Conservation (phyloP, 2,329 filamentous ascomycete species). For the Beauveria scarabaeidicola region DNA sequence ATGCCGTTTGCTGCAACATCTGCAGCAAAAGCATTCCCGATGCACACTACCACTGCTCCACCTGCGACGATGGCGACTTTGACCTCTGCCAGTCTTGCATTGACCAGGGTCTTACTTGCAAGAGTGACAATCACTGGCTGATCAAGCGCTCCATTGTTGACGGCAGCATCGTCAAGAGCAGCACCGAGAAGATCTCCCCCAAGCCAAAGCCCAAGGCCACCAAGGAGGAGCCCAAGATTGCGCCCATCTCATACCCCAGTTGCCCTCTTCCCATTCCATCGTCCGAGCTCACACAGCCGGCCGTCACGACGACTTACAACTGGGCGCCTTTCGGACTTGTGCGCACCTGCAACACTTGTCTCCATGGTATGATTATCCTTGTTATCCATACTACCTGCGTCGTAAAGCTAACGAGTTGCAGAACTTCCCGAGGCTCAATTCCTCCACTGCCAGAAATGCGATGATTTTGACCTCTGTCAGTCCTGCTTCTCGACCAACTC, state of each 20-base stretch:
- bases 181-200: slow-evolving; percentile 68
- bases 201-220: slow-evolving; percentile 29
- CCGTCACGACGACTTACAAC: background rate
- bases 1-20: slow-evolving; percentile 89
- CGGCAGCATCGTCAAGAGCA: slow-evolving; percentile 75
- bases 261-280: background rate
- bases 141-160: slow-evolving; percentile 81
- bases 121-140: slow-evolving; percentile 77
- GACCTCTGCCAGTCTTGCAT: slow-evolving; percentile 83
- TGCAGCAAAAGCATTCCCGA: slow-evolving; percentile 73
- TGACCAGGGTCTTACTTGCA: slow-evolving; percentile 65
- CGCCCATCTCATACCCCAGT: background rate
- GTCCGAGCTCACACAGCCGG: background rate
- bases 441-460: slow-evolving; percentile 74
- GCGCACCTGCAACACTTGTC: slow-evolving; percentile 63
- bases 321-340: slow-evolving; percentile 23
- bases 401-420: slow-evolving; percentile 17
- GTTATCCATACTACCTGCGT: background rate
- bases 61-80: slow-evolving; percentile 88
- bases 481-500: slow-evolving; percentile 64
- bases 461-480: slow-evolving; percentile 89
- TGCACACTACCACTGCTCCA: slow-evolving; percentile 88
- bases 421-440: slow-evolving; percentile 71
- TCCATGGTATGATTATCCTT: slow-evolving; percentile 28
- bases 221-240: slow-evolving; percentile 4